Evolutionary conservation across 805 yeast genomes (phyloP), one percentile per base, ranked within the genome.

Genomic region (Metschnikowia shivogae): DNA sequence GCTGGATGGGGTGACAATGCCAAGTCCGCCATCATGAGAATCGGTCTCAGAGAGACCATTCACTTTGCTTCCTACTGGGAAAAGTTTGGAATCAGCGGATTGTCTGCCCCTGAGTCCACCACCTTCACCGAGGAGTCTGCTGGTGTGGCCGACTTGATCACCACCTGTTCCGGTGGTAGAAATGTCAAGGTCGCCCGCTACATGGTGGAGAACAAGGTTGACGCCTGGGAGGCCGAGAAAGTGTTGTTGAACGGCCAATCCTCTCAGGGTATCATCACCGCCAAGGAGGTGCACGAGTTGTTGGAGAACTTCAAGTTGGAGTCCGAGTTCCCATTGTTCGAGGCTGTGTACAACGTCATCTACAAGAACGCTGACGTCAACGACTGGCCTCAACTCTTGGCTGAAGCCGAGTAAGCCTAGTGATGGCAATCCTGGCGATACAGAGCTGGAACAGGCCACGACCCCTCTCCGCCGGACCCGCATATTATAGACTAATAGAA

Each of bases 1-100:
- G 62, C 62, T 45, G 74, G 74, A 38, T 72, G 76, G 76, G 76
- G 76, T 55, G 76, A 72, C 61, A 72, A 72, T 47, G 76, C 76
- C 49, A 72, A 71, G 61, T 63, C 75, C 32, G 76, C 76, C 36
- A 63, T 72, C 53, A 72, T 72, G 76, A 65, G 76, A 59, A 63
- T 71, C 45, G 76, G 76, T 3, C 54, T 72, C 37, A 57, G 65
- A 47, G 76, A 72, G 55, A 70, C 61, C 45, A 70, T 72, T 53
- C 68, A 66, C 53, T 72, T 72, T 50, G 68, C 76, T 3, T 50
- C 55, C 20, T 53, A 53, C 56, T 54, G 51, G 51, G 31, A 53
- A 46, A 50, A 53, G 45, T 63, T 57, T 32, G 56, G 56, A 32
- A 54, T 54, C 44, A 45, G 49, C 45, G 58, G 56, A 22, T 39